Base-by-base conservation (phyloP, 176 grass and related monocot genomes). In the Ananas comosus region DNA sequence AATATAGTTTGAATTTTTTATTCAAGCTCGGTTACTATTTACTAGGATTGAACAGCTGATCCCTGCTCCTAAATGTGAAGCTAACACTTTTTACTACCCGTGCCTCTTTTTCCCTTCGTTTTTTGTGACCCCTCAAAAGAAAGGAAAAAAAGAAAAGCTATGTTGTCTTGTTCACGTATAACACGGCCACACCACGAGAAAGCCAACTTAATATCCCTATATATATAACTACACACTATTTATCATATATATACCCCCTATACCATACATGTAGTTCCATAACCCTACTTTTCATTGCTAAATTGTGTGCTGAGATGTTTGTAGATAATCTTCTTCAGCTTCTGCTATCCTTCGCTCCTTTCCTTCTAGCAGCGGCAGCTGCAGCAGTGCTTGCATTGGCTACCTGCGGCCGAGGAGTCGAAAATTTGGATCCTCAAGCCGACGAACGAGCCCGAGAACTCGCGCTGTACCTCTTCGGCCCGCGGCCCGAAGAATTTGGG, bases 391-490 rank as follows among this genome's bases (percentile, higher is more conserved):
- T 88, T 69, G 64, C 69, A 66, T 74, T 77, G 48, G 72, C 75
- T 53, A 51, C 79, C 1, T 51, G 52, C 9, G 68, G 16, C 28
- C 75, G 71, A 0, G 48, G 24, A 11, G 13, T 10, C 71, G 71
- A 27, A 9, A 82, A 80, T 11, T 80, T 50, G 13, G 79, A 78
- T 51, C 71, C 50, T 51, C 58, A 68, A 68, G 65, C 54, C 53
- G 75, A 87, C 73, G 88, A 64, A 57, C 81, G 11, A 27, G 89
- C 64, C 8, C 50, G 49, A 53, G 85, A 91, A 76, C 70, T 86
- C 72, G 85, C 76, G 18, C 72, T 21, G 51, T 91, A 74, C 68
- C 54, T 91, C 51, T 91, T 91, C 69, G 89, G 82, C 13, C 12
- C 82, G 16, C 68, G 87, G 50, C 58, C 23, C 13, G 50, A 9